Conservation (phyloP, 129 eudicot genomes). For the Chrysanthemum makinoi region DNA sequence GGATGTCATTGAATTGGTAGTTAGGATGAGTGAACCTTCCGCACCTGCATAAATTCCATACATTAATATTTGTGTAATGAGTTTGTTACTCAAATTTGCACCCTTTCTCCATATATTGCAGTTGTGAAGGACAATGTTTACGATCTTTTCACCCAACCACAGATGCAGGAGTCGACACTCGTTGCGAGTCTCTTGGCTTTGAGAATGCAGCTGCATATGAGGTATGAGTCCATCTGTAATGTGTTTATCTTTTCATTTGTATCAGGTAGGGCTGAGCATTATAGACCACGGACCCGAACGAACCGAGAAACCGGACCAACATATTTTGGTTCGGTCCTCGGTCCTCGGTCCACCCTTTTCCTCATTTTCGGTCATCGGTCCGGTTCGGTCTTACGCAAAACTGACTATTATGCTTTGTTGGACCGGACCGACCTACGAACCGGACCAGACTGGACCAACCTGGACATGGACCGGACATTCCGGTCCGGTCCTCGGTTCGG, state of each 20-base stretch:
- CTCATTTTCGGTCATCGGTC: too few relatives aligned
- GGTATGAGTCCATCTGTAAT: conserved; percentile 39
- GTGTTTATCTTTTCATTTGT: conserved; percentile 6
- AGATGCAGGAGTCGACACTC: conserved; percentile 51
- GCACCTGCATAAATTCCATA: neutral
- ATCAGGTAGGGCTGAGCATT: neutral
- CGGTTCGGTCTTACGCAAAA: too few relatives aligned
- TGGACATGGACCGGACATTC: too few relatives aligned
- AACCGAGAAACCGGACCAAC: too few relatives aligned
- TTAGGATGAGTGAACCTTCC: neutral
- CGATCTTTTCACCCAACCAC: conserved; percentile 84
- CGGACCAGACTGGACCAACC: too few relatives aligned
- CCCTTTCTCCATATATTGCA: conserved; percentile 30
- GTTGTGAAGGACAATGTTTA: conserved; percentile 85
- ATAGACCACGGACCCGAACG: too few relatives aligned
- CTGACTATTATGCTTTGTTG: too few relatives aligned
- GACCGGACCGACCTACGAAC: too few relatives aligned
- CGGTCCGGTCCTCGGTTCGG: too few relatives aligned
- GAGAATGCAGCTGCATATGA: conserved; percentile 48
- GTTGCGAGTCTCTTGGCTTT: conserved; percentile 69
- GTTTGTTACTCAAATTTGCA: conserved; percentile 9
- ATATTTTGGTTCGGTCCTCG: too few relatives aligned
- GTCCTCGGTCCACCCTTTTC: too few relatives aligned
- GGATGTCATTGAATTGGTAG: neutral
- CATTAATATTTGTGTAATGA: neutral